Base-by-base conservation (phyloP, 148 eudicot species). In the Rhododendron vialii region DNA sequence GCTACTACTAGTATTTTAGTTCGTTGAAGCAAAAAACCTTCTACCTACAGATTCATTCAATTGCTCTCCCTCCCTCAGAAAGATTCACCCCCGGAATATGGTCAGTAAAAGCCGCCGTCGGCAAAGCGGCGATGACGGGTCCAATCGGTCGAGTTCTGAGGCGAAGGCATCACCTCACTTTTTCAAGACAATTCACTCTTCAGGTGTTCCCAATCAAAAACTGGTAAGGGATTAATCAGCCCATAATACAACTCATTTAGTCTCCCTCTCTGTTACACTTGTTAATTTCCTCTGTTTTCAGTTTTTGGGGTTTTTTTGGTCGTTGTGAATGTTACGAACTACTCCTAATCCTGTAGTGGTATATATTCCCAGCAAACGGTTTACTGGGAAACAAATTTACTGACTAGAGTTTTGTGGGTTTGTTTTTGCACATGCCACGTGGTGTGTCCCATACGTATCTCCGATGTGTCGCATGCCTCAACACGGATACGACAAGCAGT, bases 101-200 rank as follows among this genome's bases (percentile, higher is more conserved):
- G 84, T 5, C 2, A 24, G 26, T 18, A 20, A 67, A 22, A 61
- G 35, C 8, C 33, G 28, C 12, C 50, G 48, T 0, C 4, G n/a
- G 20, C 22, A 13, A 4, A 18, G 13, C n/a, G 5, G 5, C 47
- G 1, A 2, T 0, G 43, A 6, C n/a, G 3, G 69, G 36, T 8
- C 45, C 0, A 55, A 26, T 26, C 48, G 24, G 77, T 26, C n/a
- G 36, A 83, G 13, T 57, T 22, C 75, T 80, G 43, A 59, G 59
- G 33, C 20, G 51, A 86, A 51, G 53, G 65, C 22, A 15, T 2
- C 80, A 36, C 82, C 63, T 3, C 84, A 86, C 20, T 86, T 86
- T 51, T 81, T 81, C 80, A 86, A 81, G 80, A 81, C 80, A 67
- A 80, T 86, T 3, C 38, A 55, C 36, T 18, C 11, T 67, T 33